Percentiles rank a stretch among this genome's conserved stretches.
Evolutionary conservation across 352 stramenopile genomes (phyloP).

Genomic region (Paralagenidium karlingii): DNA sequence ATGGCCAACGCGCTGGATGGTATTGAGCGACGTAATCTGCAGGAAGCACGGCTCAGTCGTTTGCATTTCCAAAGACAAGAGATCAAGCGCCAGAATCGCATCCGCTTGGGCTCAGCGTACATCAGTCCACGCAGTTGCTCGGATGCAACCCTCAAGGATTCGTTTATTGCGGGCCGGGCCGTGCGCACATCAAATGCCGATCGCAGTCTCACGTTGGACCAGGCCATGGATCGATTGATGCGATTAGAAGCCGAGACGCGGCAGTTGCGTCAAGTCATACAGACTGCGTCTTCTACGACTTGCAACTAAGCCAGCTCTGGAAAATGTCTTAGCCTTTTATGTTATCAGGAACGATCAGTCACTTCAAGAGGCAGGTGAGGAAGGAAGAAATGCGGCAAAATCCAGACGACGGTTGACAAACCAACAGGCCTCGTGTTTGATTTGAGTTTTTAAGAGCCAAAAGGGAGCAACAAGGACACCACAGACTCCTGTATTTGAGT

Average conservation of each 20-base stretch:
- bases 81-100: conserved; percentile 62
- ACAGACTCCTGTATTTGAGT: no score
- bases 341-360: no score
- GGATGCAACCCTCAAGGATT: conserved; percentile 61
- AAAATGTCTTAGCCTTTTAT: no score
- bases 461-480: no score
- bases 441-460: no score
- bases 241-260: conserved; percentile 57
- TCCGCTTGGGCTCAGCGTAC: conserved; percentile 54
- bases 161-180: conserved; percentile 59
- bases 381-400: no score
- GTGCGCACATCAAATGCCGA: conserved; percentile 22
- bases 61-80: conserved; percentile 46
- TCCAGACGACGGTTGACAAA: no score
- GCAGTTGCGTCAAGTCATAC: conserved; percentile 48
- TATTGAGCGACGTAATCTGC: conserved; percentile 41
- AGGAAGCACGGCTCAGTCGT: no score
- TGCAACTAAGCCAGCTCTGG: no score
- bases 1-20: conserved; percentile 43
- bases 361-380: no score
- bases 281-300: conserved; percentile 16
- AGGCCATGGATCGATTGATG: conserved; percentile 58
- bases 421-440: no score
- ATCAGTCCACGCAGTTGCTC: no score
- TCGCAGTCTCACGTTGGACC: conserved; percentile 47